Evolutionary conservation across 1,284 basidiomycete species (phyloP), one percentile per base, ranked within the genome.

Genomic region (Puccinia hordei): DNA sequence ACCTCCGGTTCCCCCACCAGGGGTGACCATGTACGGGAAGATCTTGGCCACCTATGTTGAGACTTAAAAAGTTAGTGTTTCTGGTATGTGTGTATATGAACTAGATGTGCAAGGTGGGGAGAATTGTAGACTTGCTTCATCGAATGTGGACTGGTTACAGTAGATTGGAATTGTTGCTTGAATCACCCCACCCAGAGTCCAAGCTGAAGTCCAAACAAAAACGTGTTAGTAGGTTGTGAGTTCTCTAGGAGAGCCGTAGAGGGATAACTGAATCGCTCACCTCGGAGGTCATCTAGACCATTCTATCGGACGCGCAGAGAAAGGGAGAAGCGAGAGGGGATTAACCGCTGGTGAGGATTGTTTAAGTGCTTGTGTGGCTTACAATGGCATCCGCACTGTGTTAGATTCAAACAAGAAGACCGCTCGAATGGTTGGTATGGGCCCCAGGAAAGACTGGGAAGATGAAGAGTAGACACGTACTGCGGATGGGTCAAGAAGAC

Each of bases 401-500:
- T 49, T n/a, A n/a, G 38, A 19, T 27, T 41, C 33, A 41, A 44
- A 66, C 35, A 6, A 63, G 17, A 5, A 24, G 17, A 0, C 2
- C 10, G 24, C 22, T 49, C 6, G 8, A n/a, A n/a, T n/a, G n/a
- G n/a, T 15, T 9, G 1, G n/a, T 30, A 12, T 2, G 0, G 0
- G 19, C 35, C 0, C 57, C 8, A 27, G 27, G 65, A 30, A 5
- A 30, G 15, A 10, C 53, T 19, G 44, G 27, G 38, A 80, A 72
- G 71, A 78, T 33, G 79, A 33, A 15, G 27, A 30, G n/a, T 13
- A 74, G 72, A 71, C 75, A 27, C 76, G 81, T 80, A 91, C 91
- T 92, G 91, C 13, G 90, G 89, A 86, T 93, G 92, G 0, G 92
- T 93, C 59, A 93, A 89, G 30, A 93, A 87, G 15, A 93, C 87